Conservation (phyloP, 2,329 filamentous ascomycete genomes). For the Fusarium tuaranense region DNA sequence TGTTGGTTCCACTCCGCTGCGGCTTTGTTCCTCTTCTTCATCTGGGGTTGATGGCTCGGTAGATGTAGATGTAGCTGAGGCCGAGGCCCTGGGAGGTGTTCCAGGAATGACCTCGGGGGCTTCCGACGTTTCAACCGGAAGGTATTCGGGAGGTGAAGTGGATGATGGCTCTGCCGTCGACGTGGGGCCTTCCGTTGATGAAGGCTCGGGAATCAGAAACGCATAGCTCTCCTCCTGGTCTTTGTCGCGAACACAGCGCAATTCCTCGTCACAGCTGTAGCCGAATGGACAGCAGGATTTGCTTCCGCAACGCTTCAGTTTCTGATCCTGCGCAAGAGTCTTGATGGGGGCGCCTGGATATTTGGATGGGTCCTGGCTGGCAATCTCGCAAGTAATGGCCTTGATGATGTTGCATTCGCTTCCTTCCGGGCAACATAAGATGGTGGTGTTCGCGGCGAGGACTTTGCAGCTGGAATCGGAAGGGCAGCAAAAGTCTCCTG, state of each 20-base stretch:
- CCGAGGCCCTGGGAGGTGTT: conserved; percentile 13
- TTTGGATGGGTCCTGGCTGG: conserved; percentile 29
- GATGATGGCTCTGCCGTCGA: conserved; percentile 10
- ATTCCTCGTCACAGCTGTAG: conserved; percentile 35
- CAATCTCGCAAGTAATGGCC: conserved; percentile 39
- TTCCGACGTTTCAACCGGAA: conserved; percentile 35
- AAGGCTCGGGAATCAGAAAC: conserved; percentile 31
- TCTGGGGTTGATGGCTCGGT: conserved; percentile 20
- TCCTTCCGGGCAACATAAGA: conserved; percentile 41
- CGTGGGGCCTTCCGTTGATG: conserved; percentile 14
- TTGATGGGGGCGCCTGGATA: conserved; percentile 36
- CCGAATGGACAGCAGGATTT: conserved; percentile 42
- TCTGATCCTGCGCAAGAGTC: conserved; percentile 32
- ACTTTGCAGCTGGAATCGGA: conserved; percentile 34
- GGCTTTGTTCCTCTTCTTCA: conserved; percentile 15
- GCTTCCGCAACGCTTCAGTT: conserved; percentile 35
- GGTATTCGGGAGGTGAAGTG: conserved; percentile 14
- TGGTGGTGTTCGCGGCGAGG: conserved; percentile 44
- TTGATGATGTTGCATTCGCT: conserved; percentile 32
- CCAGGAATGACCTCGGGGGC: conserved; percentile 20
- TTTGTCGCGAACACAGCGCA: conserved; percentile 35
- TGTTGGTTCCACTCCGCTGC: conserved; percentile 25
- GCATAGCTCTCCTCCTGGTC: conserved; percentile 37
- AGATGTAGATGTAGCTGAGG: conserved; percentile 12
- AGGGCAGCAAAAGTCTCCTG: conserved; percentile 40